Evolutionary conservation across 768 basidiomycete genomes (phyloP).

Genomic region (Trametes punicea): DNA sequence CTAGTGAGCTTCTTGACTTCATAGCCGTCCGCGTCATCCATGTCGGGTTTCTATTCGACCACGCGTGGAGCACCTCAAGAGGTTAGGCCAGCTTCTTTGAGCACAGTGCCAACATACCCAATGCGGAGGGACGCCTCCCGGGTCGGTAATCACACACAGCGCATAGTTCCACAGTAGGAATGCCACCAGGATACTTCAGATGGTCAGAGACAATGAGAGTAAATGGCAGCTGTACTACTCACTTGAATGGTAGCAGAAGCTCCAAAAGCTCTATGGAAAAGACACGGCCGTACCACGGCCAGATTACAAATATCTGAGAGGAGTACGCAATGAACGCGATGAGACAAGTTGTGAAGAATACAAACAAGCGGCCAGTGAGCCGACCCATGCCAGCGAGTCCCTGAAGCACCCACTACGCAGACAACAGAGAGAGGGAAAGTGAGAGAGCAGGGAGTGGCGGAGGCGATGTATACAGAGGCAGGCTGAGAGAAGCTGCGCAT

Average conservation of each 20-base stretch:
- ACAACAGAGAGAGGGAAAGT: not conserved
- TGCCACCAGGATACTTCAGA: conserved; percentile 61
- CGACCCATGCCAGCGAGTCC: conserved; percentile 35
- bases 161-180: conserved; percentile 89
- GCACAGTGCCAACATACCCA: conserved; percentile 55
- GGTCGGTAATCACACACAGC: conserved; percentile 77
- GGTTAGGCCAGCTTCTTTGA: not conserved
- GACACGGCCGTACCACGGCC: conserved; percentile 87
- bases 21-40: conserved; percentile 59
- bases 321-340: conserved; percentile 88
- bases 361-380: conserved; percentile 57
- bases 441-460: not conserved
- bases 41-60: conserved; percentile 64
- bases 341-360: conserved; percentile 65
- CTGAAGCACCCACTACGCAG: not conserved
- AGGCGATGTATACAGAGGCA: not conserved
- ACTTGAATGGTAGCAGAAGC: conserved; percentile 93
- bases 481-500: not conserved
- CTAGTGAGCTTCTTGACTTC: conserved; percentile 92
- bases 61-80: not conserved
- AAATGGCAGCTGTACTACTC: conserved; percentile 26
- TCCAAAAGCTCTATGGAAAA: conserved; percentile 70
- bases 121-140: conserved; percentile 72
- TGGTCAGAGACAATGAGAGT: conserved; percentile 5
- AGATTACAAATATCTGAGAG: conserved; percentile 84